Base-by-base conservation (phyloP, 148 eudicot genomes). In the Persicaria maculosa region DNA sequence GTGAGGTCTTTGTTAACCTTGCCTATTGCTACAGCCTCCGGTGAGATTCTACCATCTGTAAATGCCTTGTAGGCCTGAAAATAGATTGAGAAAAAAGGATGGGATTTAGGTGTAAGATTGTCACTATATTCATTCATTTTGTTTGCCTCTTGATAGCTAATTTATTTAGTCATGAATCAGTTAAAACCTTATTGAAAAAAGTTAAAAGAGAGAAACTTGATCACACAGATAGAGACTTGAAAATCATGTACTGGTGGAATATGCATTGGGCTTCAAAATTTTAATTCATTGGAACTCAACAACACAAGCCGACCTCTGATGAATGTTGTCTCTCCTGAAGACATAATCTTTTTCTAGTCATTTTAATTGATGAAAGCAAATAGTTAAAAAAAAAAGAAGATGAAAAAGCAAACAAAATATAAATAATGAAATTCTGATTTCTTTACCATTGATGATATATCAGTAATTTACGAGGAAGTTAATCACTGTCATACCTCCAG, bases 401-500 rank as follows among this genome's bases (percentile, higher is more conserved):
- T 55, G 61, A 5, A 19, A 55, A 19, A 55, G 25, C 61, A 55
- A 55, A 19, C 61, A 55, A 55, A 55, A 55, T 22, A 55, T 19
- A 55, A 25, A 55, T 55, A 10, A 8, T 55, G 7, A 55, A 17
- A 55, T 55, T 55, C 25, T 5, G 4, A n/a, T 4, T 55, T 55
- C 25, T 55, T 4, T n/a, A 17, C 22, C 15, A 55, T n/a, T 22
- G 25, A 22, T 55, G 20, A 55, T 55, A 55, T 17, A n/a, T 7
- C 25, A 55, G 53, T 11, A n/a, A 25, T 55, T 17, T 17, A 55
- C 0, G 61, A 65, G 10, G 17, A 43, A 68, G 10, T 6, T 17
- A 69, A 45, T n/a, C 52, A n/a, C 31, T 43, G 11, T 22, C 52
- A 40, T 81, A 87, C 93, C 93, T 89, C 87, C 57, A 67, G 48